Percentiles rank a stretch among this genome's conserved stretches.
Conservation (phyloP, 169 alveolate species). For the Theileria sp. region DNA sequence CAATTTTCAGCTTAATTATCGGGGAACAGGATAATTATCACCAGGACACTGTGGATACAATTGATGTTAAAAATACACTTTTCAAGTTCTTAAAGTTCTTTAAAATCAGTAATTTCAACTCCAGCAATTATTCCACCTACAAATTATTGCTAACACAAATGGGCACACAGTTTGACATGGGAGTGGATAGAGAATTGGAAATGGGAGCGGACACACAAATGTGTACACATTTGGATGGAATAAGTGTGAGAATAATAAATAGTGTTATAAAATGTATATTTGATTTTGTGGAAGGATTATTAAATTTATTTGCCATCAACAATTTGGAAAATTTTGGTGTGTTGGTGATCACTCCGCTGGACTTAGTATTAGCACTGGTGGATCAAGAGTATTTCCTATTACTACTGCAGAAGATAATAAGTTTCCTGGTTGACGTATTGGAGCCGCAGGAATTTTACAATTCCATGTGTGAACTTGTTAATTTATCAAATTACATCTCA, state of each 20-base stretch:
- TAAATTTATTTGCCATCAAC: slow-evolving; percentile 34
- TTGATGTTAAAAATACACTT: slow-evolving; percentile 9
- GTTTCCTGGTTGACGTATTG: slow-evolving; percentile 20
- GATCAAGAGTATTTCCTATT: slow-evolving; percentile 6
- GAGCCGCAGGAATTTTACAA: slow-evolving; percentile 32
- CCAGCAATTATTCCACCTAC: not conserved
- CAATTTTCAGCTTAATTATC: slow-evolving; percentile 10
- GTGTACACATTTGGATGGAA: too few species aligned
- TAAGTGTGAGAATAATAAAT: not conserved
- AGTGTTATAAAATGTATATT: slow-evolving; percentile 17
- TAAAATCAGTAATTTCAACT: not conserved
- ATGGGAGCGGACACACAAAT: not conserved
- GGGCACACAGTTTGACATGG: too few species aligned
- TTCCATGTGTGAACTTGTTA: slow-evolving; percentile 28
- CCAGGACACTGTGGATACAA: not conserved
- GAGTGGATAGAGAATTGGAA: too few species aligned
- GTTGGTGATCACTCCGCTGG: slow-evolving; percentile 11
- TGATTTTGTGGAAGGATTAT: slow-evolving; percentile 42
- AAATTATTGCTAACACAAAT: not conserved
- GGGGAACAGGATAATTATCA: not conserved
- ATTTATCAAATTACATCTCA: slow-evolving; percentile 25
- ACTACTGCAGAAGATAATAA: slow-evolving; percentile 33
- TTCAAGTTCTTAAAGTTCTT: not conserved
- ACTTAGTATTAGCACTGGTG: slow-evolving; percentile 25
- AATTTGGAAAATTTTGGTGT: not conserved